phyloP scores from a whole-genome alignment of 2,329 filamentous ascomycete species.

The Cercospora sp. region DNA sequence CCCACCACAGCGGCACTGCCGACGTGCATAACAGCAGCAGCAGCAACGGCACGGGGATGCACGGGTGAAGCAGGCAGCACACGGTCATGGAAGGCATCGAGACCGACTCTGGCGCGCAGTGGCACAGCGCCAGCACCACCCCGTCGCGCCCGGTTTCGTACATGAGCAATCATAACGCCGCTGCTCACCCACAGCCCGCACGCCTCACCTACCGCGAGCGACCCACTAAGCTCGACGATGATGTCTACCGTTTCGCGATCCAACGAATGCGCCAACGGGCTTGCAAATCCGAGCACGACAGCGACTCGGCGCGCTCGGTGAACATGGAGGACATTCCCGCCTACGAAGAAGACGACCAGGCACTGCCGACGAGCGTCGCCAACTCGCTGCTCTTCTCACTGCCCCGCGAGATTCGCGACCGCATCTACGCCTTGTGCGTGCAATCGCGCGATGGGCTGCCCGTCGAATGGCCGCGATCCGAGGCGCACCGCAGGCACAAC shows the following conservation, averaged over 20 bases:
- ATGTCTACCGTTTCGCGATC: constrained; percentile 32
- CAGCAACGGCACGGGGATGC: constrained; percentile 1
- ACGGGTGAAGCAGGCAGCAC: neutral
- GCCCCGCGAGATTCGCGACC: constrained; percentile 41
- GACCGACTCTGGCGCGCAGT: constrained; percentile 28
- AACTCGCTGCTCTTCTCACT: constrained; percentile 38
- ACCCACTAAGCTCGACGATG: constrained; percentile 30
- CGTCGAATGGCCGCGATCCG: constrained; percentile 37
- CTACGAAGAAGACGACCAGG: constrained; percentile 4
- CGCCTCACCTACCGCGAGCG: constrained; percentile 21
- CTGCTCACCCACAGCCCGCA: constrained; percentile 11
- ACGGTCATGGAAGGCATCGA: constrained; percentile 18
- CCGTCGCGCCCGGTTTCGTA: constrained; percentile 41
- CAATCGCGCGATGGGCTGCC: constrained; percentile 32
- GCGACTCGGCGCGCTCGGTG: constrained; percentile 3
- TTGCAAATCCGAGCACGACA: constrained; percentile 3
- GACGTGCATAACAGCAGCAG: constrained; percentile 1
- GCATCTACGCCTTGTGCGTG: constrained; percentile 39
- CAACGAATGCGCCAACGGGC: constrained; percentile 5
- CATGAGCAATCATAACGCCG: constrained; percentile 33
- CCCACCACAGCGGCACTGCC: neutral
- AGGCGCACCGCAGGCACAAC: constrained; percentile 15
- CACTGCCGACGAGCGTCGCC: constrained; percentile 36
- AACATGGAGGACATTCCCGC: constrained; percentile 26
- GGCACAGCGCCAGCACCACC: constrained; percentile 29